These are phyloP conservation scores for Cinchona pubescens DNA, from an alignment of 257 asterid species.

Conservation along the genomic window DNA sequence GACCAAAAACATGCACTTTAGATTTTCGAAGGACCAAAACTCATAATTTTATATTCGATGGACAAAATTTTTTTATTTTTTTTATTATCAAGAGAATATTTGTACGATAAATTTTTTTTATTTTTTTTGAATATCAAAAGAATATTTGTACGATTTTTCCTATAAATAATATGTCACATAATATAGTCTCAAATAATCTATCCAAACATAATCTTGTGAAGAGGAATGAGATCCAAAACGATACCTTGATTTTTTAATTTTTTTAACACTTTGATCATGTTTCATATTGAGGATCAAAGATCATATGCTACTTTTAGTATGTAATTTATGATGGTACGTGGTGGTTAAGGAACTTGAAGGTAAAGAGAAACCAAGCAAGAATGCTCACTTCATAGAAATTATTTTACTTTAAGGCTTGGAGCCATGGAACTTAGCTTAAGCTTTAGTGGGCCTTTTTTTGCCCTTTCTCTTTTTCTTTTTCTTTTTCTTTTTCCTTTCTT, in stretches of 20 bases:
- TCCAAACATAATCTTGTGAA: too few species aligned
- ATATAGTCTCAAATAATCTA: too few species aligned
- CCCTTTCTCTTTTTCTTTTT: neutral
- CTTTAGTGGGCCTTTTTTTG: conserved; percentile 12
- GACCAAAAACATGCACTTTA: too few species aligned
- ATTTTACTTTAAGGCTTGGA: neutral
- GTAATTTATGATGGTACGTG: conserved; percentile 5
- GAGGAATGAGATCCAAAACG: neutral
- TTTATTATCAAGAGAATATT: too few species aligned
- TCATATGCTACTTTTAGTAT: neutral
- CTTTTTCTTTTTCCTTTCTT: too few species aligned
- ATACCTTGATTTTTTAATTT: neutral
- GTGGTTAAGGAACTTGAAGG: conserved; percentile 7
- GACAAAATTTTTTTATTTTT: too few species aligned
- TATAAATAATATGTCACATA: too few species aligned
- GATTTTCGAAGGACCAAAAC: too few species aligned
- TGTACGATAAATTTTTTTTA: too few species aligned
- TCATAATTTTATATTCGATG: too few species aligned
- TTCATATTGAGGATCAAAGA: neutral
- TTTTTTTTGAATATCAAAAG: too few species aligned
- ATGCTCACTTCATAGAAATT: neutral
- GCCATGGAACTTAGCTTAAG: neutral
- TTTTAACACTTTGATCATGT: neutral
- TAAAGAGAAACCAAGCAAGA: neutral
- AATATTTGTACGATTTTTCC: too few species aligned